Evolutionary conservation across 1,139 yeast species (phyloP).

Genomic region (Saccharomycopsis crataegensis): DNA sequence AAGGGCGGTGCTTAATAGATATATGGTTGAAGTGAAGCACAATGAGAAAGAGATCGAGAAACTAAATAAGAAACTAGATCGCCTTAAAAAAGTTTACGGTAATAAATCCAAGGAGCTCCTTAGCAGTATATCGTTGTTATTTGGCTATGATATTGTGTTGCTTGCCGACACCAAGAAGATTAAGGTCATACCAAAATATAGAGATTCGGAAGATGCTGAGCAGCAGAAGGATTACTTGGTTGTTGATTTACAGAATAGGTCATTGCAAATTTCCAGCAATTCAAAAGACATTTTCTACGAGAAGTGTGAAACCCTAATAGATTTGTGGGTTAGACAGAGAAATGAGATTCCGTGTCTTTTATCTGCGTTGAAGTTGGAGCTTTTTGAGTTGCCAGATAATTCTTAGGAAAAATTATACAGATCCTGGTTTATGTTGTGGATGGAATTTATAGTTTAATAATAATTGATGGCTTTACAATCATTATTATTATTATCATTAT

Average conservation of each 20-base stretch:
- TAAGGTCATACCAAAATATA: slow-evolving; percentile 54
- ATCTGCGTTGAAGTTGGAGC: slow-evolving; percentile 64
- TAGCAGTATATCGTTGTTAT: slow-evolving; percentile 56
- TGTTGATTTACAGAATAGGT: slow-evolving; percentile 29
- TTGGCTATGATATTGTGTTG: slow-evolving; percentile 74
- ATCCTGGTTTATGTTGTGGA: background rate
- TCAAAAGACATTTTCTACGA: slow-evolving; percentile 21
- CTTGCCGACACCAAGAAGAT: slow-evolving; percentile 57
- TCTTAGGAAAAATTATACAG: background rate
- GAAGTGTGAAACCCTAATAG: slow-evolving; percentile 39
- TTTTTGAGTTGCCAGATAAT: slow-evolving; percentile 30
- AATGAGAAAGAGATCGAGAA: slow-evolving; percentile 45
- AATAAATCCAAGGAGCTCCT: slow-evolving; percentile 69
- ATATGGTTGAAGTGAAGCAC: slow-evolving; percentile 45
- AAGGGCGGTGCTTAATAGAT: slow-evolving; percentile 55
- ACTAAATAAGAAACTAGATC: slow-evolving; percentile 46
- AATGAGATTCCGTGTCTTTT: slow-evolving; percentile 74
- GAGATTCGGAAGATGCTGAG: slow-evolving; percentile 22
- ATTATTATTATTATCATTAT: no score
- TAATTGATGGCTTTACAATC: background rate
- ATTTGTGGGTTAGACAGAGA: slow-evolving; percentile 39
- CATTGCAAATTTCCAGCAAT: slow-evolving; percentile 27
- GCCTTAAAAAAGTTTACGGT: slow-evolving; percentile 60
- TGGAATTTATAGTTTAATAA: background rate
- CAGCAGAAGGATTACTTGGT: slow-evolving; percentile 28